phyloP scores from a whole-genome alignment of 805 yeast genomes.

The Priceomyces castillae region DNA sequence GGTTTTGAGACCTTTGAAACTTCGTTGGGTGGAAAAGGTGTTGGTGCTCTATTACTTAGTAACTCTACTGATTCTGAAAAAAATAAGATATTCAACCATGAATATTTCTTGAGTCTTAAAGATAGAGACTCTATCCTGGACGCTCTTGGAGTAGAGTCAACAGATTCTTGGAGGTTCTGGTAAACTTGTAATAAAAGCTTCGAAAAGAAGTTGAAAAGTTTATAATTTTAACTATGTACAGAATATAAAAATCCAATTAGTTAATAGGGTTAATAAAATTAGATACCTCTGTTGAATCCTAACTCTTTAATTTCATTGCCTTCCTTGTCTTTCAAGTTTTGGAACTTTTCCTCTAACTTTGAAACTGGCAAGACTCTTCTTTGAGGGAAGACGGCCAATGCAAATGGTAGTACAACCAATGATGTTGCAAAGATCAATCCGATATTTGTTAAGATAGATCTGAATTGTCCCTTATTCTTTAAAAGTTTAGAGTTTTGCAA shows the following conservation, averaged over 20 bases:
- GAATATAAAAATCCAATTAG: not conserved
- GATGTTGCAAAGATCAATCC: constrained; percentile 86
- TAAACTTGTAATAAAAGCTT: too few relatives aligned
- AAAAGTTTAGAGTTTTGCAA: constrained; percentile 66
- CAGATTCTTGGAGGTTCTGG: constrained; percentile 62
- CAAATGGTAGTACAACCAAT: constrained; percentile 87
- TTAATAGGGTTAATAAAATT: constrained; percentile 16
- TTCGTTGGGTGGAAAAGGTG: constrained; percentile 87
- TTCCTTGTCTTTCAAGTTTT: constrained; percentile 54
- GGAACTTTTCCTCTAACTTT: constrained; percentile 64
- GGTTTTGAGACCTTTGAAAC: constrained; percentile 79
- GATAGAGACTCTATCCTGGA: constrained; percentile 48
- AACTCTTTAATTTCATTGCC: constrained; percentile 61
- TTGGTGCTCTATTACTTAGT: constrained; percentile 45
- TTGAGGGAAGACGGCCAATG: constrained; percentile 94
- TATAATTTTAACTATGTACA: constrained; percentile 2
- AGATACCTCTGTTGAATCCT: constrained; percentile 93
- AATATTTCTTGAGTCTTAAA: constrained; percentile 36
- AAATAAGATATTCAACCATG: constrained; percentile 22
- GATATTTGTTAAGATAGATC: constrained; percentile 71
- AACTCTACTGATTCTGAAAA: constrained; percentile 11
- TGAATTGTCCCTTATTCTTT: constrained; percentile 61
- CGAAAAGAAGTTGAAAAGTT: too few relatives aligned
- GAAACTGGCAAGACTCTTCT: constrained; percentile 59
- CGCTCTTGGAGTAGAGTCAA: constrained; percentile 41